These are phyloP conservation scores for Catunica adiposa DNA, from an alignment of 2,329 filamentous ascomycete genomes.

Conservation along the genomic window DNA sequence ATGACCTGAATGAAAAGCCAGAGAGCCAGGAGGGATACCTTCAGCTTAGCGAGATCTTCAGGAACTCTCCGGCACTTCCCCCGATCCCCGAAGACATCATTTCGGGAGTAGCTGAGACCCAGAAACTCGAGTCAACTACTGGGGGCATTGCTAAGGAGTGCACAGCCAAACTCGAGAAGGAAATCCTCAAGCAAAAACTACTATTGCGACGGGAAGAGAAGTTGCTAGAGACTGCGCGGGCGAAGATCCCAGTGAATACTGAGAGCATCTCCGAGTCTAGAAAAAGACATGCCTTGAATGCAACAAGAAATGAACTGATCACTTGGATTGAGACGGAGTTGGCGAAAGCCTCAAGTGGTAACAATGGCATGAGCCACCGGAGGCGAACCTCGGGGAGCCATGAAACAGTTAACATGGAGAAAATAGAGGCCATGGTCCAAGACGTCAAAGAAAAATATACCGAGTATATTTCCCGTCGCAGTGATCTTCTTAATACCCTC, in stretches of 20 bases:
- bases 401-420: slow-evolving; percentile 8
- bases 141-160: slow-evolving; percentile 8
- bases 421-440: slow-evolving; percentile 15
- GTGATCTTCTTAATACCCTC: slow-evolving; percentile 22
- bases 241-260: slow-evolving; percentile 22
- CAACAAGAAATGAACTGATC: slow-evolving; percentile 43
- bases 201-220: slow-evolving; percentile 40
- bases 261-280: slow-evolving; percentile 19
- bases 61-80: slow-evolving; percentile 28
- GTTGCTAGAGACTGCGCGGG: slow-evolving; percentile 32
- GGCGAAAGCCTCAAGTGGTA: slow-evolving; percentile 10
- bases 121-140: not conserved
- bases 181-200: slow-evolving; percentile 40
- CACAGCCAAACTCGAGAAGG: slow-evolving; percentile 31
- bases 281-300: slow-evolving; percentile 36
- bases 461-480: slow-evolving; percentile 34
- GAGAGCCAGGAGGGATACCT: slow-evolving; percentile 34
- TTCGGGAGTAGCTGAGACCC: slow-evolving; percentile 25
- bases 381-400: slow-evolving; percentile 8
- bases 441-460: slow-evolving; percentile 38
- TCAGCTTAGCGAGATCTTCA: slow-evolving; percentile 32
- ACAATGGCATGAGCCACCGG: not conserved
- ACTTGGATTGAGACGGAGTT: slow-evolving; percentile 49
- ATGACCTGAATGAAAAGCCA: slow-evolving; percentile 34
- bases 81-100: slow-evolving; percentile 36